These are phyloP conservation scores for Theobroma grandiflorum DNA, from an alignment of 441 rosid genomes.

Conservation along the genomic window DNA sequence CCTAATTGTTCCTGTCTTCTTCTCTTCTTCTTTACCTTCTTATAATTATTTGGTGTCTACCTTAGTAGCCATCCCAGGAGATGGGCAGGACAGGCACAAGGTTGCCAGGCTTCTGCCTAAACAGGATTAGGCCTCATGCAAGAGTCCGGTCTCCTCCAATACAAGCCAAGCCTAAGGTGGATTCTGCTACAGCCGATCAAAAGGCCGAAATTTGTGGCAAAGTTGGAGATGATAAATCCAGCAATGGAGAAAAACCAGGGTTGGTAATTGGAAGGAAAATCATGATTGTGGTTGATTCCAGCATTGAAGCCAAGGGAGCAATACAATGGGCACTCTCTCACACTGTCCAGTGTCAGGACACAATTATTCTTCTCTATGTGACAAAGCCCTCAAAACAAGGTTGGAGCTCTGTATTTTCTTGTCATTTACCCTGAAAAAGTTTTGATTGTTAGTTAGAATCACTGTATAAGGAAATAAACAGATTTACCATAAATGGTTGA, in stretches of 20 bases:
- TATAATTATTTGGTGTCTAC: constrained; percentile 27
- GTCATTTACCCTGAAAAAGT: not conserved
- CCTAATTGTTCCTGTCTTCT: constrained; percentile 22
- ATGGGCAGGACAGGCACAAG: constrained; percentile 62
- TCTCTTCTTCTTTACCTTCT: constrained; percentile 35
- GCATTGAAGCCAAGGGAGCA: constrained; percentile 79
- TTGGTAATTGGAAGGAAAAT: constrained; percentile 62
- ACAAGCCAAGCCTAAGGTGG: constrained; percentile 44
- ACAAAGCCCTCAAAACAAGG: constrained; percentile 65
- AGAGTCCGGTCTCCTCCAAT: constrained; percentile 75
- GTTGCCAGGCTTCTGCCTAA: constrained; percentile 76
- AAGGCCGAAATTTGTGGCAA: constrained; percentile 26
- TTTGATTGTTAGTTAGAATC: not conserved
- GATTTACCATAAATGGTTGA: not conserved
- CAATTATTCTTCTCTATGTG: constrained; percentile 68
- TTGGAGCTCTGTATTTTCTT: constrained; percentile 19
- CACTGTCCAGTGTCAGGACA: constrained; percentile 77
- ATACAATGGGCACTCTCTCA: constrained; percentile 92
- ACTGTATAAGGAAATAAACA: not conserved
- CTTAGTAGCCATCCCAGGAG: constrained; percentile 12
- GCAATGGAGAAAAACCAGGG: constrained; percentile 30
- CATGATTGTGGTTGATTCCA: constrained; percentile 83
- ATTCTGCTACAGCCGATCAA: constrained; percentile 24
- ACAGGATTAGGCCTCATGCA: constrained; percentile 78
- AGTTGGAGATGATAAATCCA: constrained; percentile 37